phyloP scores from a whole-genome alignment of 305 asterid genomes.

The Euphrasia arctica region DNA sequence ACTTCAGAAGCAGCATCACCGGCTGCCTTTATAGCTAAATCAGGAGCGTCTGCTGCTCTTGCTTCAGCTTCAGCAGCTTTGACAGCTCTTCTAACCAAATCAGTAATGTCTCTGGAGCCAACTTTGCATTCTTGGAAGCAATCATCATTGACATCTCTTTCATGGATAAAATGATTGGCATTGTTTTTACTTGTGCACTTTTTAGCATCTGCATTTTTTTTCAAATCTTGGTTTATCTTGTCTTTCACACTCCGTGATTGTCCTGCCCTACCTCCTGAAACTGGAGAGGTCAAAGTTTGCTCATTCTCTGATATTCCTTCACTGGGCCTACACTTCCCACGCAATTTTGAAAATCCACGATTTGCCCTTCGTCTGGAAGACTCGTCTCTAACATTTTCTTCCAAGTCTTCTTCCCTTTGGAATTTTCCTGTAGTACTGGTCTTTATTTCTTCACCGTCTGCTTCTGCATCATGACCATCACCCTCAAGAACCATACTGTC shows the following conservation, averaged over 20 bases:
- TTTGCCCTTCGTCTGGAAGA: conserved; percentile 58
- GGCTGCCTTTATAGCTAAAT: conserved; percentile 81
- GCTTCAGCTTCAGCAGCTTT: conserved; percentile 99
- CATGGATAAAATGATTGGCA: conserved; percentile 43
- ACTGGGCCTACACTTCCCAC: conserved; percentile 64
- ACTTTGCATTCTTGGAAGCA: conserved; percentile 85
- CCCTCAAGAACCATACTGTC: conserved; percentile 45
- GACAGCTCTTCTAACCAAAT: conserved; percentile 84
- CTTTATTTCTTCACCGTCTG: conserved; percentile 68
- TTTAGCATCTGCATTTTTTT: conserved; percentile 51
- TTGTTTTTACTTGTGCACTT: conserved; percentile 39
- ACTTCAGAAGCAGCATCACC: conserved; percentile 99
- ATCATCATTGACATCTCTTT: conserved; percentile 85
- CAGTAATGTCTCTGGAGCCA: conserved; percentile 77
- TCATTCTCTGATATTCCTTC: conserved; percentile 73
- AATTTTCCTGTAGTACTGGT: conserved; percentile 57
- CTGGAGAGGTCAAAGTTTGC: conserved; percentile 66
- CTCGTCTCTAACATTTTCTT: conserved; percentile 71
- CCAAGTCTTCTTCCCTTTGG: conserved; percentile 70
- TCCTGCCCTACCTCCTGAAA: conserved; percentile 71
- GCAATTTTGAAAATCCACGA: conserved; percentile 56
- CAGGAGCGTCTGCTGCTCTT: conserved; percentile 87
- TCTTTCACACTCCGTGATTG: conserved; percentile 58
- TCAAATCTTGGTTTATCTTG: conserved; percentile 54
- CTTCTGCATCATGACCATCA: conserved; percentile 51